Base-by-base conservation (phyloP, 768 basidiomycete genomes). In the Russula compacta region DNA sequence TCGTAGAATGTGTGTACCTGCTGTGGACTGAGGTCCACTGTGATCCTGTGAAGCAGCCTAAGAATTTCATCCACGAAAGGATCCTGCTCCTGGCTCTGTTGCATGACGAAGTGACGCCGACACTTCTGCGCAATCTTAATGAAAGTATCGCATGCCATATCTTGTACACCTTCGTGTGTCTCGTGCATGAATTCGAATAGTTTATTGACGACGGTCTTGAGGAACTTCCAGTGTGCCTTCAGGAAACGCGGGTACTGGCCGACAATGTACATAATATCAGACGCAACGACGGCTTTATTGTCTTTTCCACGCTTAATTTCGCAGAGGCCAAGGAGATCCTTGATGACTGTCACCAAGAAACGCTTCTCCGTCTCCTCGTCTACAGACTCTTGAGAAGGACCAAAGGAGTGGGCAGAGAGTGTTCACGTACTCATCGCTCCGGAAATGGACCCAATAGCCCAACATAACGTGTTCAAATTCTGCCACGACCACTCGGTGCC, bases 131-230 rank as follows among this genome's bases (percentile, higher is more conserved):
- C 93, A 68, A 99, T 99, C 76, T 98, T 99, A 79, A 99, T 98
- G 75, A 99, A 99, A 0, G 97, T 99, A 72, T 99, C 97, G 75
- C 97, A 99, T 49, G 97, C 97, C 97, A 99, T 99, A 76, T 99
- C 97, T 73, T 99, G 97, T 11, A 99, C 97, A 77, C 95, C 94
- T 78, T 99, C 97, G 70, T 99, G 95, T 0, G 93, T 97, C 76
- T 99, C 95, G 73, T 99, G 97, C 94, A 98, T 98, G 73, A 99
- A 99, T 72, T 99, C 97, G 74, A 98, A 99, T 7, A 98, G 79
- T 74, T 99, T 99, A 77, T 98, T 99, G 64, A 99, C 95, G 57
- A 99, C 97, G 2, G 97, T 98, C 80, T 99, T 99, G 71, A 99
- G 77, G 83, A 99, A 99, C 76, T 98, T 99, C 97, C 97, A 99